Evolutionary conservation across 2,329 filamentous ascomycete species (phyloP).

Genomic region (Setomelanomma holmii): DNA sequence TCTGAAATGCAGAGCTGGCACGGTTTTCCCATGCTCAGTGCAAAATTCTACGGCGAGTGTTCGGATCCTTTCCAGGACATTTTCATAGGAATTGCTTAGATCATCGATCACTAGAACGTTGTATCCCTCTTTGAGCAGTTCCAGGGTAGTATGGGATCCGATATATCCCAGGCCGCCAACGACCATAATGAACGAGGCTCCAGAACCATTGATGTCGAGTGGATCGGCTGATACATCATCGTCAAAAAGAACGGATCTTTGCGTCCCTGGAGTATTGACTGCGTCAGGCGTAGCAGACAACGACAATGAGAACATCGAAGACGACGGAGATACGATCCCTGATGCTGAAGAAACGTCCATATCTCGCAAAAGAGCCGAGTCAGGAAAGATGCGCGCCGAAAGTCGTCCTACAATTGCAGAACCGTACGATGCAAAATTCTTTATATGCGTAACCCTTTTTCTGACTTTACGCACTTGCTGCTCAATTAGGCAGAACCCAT

Average conservation of each 20-base stretch:
- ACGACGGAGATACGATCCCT: slow-evolving; percentile 35
- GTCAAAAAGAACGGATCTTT: slow-evolving; percentile 56
- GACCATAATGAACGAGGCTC: slow-evolving; percentile 57
- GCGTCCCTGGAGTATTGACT: slow-evolving; percentile 54
- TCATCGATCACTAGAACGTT: slow-evolving; percentile 59
- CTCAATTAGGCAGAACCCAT: slow-evolving; percentile 45
- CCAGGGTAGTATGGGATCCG: slow-evolving; percentile 63
- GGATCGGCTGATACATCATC: slow-evolving; percentile 54
- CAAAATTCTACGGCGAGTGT: slow-evolving; percentile 49
- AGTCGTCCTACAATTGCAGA: slow-evolving; percentile 17
- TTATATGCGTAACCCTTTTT: slow-evolving; percentile 41
- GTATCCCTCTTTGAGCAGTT: slow-evolving; percentile 61
- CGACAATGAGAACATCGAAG: slow-evolving; percentile 38
- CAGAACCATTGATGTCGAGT: slow-evolving; percentile 46
- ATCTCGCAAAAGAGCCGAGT: slow-evolving; percentile 16
- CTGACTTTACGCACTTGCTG: slow-evolving; percentile 24
- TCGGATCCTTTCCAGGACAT: slow-evolving; percentile 47
- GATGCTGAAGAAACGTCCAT: slow-evolving; percentile 32
- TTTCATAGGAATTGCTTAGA: slow-evolving; percentile 55
- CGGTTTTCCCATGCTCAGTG: slow-evolving; percentile 46
- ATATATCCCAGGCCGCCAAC: slow-evolving; percentile 64
- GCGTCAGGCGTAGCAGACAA: slow-evolving; percentile 31
- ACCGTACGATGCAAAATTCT: slow-evolving; percentile 40
- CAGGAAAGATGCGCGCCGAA: slow-evolving; percentile 13
- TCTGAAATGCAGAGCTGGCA: slow-evolving; percentile 56